Evolutionary conservation across 176 grass and related monocot genomes (phyloP).

Genomic region (Saccharum officinarum): DNA sequence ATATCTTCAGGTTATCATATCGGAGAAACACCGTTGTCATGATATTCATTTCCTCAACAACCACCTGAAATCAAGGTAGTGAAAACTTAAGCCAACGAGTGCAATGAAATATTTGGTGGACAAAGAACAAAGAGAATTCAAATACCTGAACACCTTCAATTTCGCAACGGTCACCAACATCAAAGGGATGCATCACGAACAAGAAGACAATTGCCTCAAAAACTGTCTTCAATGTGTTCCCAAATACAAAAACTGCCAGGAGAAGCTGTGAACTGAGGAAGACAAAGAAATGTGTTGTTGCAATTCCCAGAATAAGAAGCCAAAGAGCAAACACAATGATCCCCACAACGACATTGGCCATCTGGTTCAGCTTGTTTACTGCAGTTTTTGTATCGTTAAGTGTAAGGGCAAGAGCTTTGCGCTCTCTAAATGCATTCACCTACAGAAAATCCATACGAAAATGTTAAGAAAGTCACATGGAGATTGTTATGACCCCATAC

Average conservation of each 20-base stretch:
- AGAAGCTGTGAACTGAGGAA: constrained; percentile 69
- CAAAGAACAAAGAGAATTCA: not conserved
- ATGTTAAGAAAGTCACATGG: constrained; percentile 1
- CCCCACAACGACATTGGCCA: constrained; percentile 47
- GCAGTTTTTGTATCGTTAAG: constrained; percentile 76
- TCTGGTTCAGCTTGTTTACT: constrained; percentile 66
- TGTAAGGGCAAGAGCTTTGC: constrained; percentile 63
- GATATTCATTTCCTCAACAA: constrained; percentile 84
- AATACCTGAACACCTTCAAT: constrained; percentile 60
- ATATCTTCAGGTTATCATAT: constrained; percentile 68
- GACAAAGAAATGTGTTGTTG: constrained; percentile 61
- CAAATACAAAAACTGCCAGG: constrained; percentile 73
- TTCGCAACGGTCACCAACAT: constrained; percentile 76
- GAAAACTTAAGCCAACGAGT: not conserved
- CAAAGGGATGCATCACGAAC: constrained; percentile 72
- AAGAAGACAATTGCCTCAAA: constrained; percentile 73
- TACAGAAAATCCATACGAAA: constrained; percentile 32
- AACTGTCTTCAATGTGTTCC: constrained; percentile 69
- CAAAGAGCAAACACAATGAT: constrained; percentile 55
- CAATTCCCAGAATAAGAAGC: constrained; percentile 62
- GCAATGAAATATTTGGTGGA: not conserved
- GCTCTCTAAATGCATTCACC: constrained; percentile 72
- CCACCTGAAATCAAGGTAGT: constrained; percentile 34
- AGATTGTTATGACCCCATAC: not conserved
- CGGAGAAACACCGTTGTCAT: constrained; percentile 64